Percentiles rank a stretch among this genome's conserved stretches.
Conservation (phyloP, 768 basidiomycete genomes). For the Trametes meyenii region DNA sequence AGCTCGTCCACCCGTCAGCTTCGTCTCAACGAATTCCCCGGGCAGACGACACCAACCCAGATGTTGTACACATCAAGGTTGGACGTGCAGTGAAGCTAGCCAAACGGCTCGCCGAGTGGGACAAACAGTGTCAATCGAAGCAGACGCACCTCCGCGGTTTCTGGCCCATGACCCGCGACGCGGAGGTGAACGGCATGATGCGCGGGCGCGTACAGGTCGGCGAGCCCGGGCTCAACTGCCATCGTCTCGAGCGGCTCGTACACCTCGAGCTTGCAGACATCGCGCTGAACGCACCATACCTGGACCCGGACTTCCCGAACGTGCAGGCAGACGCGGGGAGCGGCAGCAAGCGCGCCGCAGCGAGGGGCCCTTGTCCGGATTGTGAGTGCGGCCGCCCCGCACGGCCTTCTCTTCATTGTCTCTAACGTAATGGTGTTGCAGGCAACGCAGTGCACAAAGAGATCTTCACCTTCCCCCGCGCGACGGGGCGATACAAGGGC, state of each 20-base stretch:
- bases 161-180: constrained; percentile 62
- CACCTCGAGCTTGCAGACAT: constrained; percentile 82
- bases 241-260: constrained; percentile 76
- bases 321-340: constrained; percentile 26
- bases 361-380: constrained; percentile 42
- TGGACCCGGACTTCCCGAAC: constrained; percentile 51
- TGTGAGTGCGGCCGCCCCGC: constrained; percentile 42
- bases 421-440: constrained; percentile 27
- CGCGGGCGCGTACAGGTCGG: constrained; percentile 68
- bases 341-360: constrained; percentile 2
- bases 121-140: constrained; percentile 78
- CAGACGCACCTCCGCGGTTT: constrained; percentile 73
- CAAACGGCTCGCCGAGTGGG: constrained; percentile 78
- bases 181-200: constrained; percentile 51
- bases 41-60: constrained; percentile 38
- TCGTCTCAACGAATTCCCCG: neutral
- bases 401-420: constrained; percentile 2
- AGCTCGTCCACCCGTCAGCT: neutral
- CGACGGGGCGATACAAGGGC: constrained; percentile 57
- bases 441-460: constrained; percentile 71
- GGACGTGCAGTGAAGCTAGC: constrained; percentile 75
- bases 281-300: constrained; percentile 57
- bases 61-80: constrained; percentile 70
- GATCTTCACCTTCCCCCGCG: constrained; percentile 73
- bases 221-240: constrained; percentile 63